Evolutionary conservation across 1,284 basidiomycete genomes (phyloP).

Genomic region (Chondrostereum purpureum): DNA sequence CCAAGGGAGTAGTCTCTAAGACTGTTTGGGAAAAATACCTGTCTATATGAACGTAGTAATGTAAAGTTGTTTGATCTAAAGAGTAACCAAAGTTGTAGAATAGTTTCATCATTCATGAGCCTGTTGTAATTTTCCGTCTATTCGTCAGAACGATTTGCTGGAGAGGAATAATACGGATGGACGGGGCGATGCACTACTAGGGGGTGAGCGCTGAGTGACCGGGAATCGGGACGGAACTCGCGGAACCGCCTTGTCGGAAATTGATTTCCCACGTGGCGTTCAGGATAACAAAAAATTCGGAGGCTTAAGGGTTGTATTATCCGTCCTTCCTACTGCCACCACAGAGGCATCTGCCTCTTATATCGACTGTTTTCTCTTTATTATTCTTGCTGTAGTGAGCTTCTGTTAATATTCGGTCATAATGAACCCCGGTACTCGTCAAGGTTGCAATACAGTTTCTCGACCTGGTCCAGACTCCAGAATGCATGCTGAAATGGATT

Average conservation of each 20-base stretch:
- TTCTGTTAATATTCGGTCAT: not conserved
- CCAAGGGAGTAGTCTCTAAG: slow-evolving; percentile 37
- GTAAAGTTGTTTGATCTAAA: too few species aligned
- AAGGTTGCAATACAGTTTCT: not conserved
- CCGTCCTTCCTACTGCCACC: too few species aligned
- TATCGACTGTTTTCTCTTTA: slow-evolving; percentile 6
- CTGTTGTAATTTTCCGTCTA: too few species aligned
- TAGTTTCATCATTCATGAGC: too few species aligned
- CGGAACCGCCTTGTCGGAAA: too few species aligned
- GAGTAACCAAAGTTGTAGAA: too few species aligned
- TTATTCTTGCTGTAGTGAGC: not conserved
- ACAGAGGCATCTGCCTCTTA: not conserved
- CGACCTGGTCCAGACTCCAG: not conserved
- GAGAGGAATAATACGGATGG: not conserved
- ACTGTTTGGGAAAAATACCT: slow-evolving; percentile 44
- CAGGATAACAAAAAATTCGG: too few species aligned
- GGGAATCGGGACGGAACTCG: too few species aligned
- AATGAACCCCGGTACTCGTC: not conserved
- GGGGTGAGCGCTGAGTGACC: too few species aligned
- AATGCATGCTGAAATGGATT: not conserved
- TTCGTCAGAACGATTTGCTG: too few species aligned
- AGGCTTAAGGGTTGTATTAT: too few species aligned
- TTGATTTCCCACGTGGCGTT: not conserved
- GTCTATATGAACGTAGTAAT: not conserved
- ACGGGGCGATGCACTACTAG: too few species aligned